phyloP scores from a whole-genome alignment of 352 stramenopile genomes.

The Halophytophthora batemanensis region DNA sequence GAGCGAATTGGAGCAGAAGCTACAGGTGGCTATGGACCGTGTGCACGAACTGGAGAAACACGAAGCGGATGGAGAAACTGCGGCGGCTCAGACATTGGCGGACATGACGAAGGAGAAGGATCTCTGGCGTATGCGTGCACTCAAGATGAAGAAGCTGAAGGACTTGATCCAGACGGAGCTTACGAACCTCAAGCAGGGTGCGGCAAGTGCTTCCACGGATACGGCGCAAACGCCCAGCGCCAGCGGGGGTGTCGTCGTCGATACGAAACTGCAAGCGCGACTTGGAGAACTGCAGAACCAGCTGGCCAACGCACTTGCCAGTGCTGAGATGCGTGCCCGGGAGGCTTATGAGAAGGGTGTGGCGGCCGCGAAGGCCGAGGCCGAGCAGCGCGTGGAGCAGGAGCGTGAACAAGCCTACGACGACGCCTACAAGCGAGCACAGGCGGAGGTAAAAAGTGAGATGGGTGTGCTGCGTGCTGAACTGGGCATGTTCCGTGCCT shows the following conservation, averaged over 20 bases:
- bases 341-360: conserved; percentile 45
- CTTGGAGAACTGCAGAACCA: conserved; percentile 36
- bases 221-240: conserved; percentile 2
- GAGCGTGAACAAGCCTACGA: conserved; percentile 29
- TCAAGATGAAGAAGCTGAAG: conserved; percentile 87
- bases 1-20: conserved; percentile 18
- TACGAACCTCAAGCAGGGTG: conserved; percentile 33
- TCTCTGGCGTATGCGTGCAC: conserved; percentile 69
- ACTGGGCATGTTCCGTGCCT: conserved; percentile 46
- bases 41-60: conserved; percentile 25
- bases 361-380: conserved; percentile 30
- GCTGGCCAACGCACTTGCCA: conserved; percentile 28
- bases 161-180: conserved; percentile 62
- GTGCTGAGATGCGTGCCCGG: conserved; percentile 29
- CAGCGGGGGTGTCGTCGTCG: conserved; percentile 2
- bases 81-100: conserved; percentile 8
- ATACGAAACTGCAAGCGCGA: conserved; percentile 28
- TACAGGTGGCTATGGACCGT: conserved; percentile 17
- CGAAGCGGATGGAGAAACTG: conserved; percentile 3
- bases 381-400: conserved; percentile 31
- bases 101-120: conserved; percentile 58
- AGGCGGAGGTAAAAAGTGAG: conserved; percentile 29
- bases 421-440: conserved; percentile 37
- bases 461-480: conserved; percentile 44
- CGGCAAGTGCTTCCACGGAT: conserved; percentile 15